Evolutionary conservation across 108 stramenopile species (phyloP).

Genomic region (Discostella pseudostelligera): DNA sequence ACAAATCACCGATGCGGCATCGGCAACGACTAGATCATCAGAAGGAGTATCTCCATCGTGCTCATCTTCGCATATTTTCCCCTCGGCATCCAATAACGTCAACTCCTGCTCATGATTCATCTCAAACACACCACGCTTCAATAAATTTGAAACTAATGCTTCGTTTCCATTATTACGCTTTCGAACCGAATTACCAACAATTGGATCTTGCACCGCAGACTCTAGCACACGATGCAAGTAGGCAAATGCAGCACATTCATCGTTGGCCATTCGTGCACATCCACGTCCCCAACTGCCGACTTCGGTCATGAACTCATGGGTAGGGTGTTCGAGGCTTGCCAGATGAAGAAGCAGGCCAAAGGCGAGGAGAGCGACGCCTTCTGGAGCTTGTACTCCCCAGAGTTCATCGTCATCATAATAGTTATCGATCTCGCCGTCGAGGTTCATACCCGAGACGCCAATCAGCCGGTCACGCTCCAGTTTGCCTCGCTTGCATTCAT

Average conservation of each 20-base stretch:
- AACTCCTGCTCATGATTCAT: background rate
- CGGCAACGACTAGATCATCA: slow-evolving; percentile 6
- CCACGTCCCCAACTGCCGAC: slow-evolving; percentile 37
- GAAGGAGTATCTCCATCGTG: background rate
- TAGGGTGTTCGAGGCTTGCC: slow-evolving; percentile 16
- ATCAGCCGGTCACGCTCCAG: background rate
- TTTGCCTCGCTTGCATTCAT: background rate
- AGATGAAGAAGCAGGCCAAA: slow-evolving; percentile 64
- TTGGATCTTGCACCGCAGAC: slow-evolving; percentile 35
- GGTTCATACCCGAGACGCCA: background rate
- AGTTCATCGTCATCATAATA: slow-evolving; percentile 15
- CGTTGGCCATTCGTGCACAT: slow-evolving; percentile 50
- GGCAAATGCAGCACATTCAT: slow-evolving; percentile 57
- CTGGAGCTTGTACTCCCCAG: slow-evolving; percentile 38
- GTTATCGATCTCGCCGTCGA: background rate
- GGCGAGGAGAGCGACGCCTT: slow-evolving; percentile 53
- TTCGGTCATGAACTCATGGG: slow-evolving; percentile 9
- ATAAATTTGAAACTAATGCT: slow-evolving; percentile 2
- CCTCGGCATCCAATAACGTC: background rate
- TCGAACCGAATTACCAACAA: background rate
- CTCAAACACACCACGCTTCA: slow-evolving; percentile 5
- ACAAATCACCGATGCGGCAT: slow-evolving; percentile 50
- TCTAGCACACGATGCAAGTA: slow-evolving; percentile 46
- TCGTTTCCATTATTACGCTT: background rate
- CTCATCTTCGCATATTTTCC: slow-evolving; percentile 2